Evolutionary conservation across 257 asterid genomes (phyloP).

Genomic region (Fraxinus quadrangulata): DNA sequence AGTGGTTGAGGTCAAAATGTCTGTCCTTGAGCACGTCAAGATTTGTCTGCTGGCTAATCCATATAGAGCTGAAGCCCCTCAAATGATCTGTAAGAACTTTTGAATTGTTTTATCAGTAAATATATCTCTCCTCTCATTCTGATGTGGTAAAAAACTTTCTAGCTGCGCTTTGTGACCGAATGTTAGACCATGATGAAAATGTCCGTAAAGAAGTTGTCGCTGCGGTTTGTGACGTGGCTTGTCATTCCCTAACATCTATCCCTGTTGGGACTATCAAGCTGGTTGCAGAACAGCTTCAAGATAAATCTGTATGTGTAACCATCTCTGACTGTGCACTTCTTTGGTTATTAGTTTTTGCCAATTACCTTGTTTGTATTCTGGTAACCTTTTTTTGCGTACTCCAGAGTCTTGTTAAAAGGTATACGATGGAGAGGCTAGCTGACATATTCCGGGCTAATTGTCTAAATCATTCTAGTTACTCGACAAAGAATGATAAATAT

Average conservation of each 20-base stretch:
- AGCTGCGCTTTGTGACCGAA: constrained; percentile 86
- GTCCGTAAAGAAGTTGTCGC: constrained; percentile 90
- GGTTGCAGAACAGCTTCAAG: constrained; percentile 91
- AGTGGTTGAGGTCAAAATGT: constrained; percentile 77
- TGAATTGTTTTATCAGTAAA: constrained; percentile 11
- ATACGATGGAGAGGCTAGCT: constrained; percentile 89
- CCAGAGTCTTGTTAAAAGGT: constrained; percentile 82
- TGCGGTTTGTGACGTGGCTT: constrained; percentile 82
- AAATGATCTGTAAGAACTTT: constrained; percentile 67
- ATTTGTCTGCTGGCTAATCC: constrained; percentile 73
- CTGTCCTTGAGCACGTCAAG: constrained; percentile 78
- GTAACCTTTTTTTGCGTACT: constrained; percentile 32
- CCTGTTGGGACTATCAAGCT: constrained; percentile 72
- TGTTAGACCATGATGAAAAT: constrained; percentile 88
- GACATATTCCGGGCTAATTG: constrained; percentile 78
- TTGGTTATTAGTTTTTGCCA: constrained; percentile 17
- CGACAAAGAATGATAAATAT: constrained; percentile 49
- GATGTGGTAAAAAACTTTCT: constrained; percentile 26
- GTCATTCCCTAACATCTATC: constrained; percentile 59
- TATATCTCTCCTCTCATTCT: constrained; percentile 22
- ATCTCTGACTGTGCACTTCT: constrained; percentile 18
- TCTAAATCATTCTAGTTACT: constrained; percentile 41
- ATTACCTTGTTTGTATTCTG: constrained; percentile 22
- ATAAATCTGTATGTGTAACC: constrained; percentile 78
- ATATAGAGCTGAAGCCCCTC: constrained; percentile 69